phyloP scores from a whole-genome alignment of 1,139 yeast species.

The Lodderomyces beijingensis region DNA sequence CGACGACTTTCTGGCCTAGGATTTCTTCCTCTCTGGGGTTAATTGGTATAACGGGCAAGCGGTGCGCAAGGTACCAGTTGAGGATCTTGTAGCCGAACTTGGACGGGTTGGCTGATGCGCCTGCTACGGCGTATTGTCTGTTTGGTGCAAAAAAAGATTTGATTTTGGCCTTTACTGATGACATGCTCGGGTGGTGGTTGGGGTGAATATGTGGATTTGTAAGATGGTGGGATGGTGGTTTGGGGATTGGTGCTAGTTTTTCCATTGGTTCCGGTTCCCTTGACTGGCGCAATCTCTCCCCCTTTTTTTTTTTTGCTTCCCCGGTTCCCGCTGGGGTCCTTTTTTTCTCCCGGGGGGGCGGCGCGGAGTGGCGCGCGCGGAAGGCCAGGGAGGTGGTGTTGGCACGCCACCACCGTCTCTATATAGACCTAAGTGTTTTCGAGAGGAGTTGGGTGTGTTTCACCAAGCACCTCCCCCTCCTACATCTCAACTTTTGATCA shows the following conservation, averaged over 20 bases:
- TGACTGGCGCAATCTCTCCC: too few relatives aligned
- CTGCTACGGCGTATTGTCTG: slow-evolving; percentile 64
- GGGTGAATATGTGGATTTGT: background rate
- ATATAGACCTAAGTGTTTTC: too few relatives aligned
- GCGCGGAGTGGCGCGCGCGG: too few relatives aligned
- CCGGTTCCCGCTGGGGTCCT: too few relatives aligned
- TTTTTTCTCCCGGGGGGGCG: too few relatives aligned
- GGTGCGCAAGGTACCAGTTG: slow-evolving; percentile 59
- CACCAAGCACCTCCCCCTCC: too few relatives aligned
- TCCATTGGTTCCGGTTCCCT: too few relatives aligned
- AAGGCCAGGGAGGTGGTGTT: too few relatives aligned
- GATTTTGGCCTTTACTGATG: slow-evolving; percentile 36
- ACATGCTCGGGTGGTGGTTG: background rate
- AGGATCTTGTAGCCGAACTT: slow-evolving; percentile 73
- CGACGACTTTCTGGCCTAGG: slow-evolving; percentile 39
- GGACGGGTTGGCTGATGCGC: slow-evolving; percentile 62
- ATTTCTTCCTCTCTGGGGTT: slow-evolving; percentile 54
- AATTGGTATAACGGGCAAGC: slow-evolving; percentile 61
- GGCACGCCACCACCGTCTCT: too few relatives aligned
- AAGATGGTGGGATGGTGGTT: background rate
- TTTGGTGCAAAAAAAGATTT: slow-evolving; percentile 47
- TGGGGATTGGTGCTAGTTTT: background rate
- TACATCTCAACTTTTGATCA: too few relatives aligned
- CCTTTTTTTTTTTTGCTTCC: background rate
- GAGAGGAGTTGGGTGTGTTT: too few relatives aligned